These are phyloP conservation scores for Bonia amplexicaulis DNA, from an alignment of 176 grass and related monocot species.

Conservation along the genomic window DNA sequence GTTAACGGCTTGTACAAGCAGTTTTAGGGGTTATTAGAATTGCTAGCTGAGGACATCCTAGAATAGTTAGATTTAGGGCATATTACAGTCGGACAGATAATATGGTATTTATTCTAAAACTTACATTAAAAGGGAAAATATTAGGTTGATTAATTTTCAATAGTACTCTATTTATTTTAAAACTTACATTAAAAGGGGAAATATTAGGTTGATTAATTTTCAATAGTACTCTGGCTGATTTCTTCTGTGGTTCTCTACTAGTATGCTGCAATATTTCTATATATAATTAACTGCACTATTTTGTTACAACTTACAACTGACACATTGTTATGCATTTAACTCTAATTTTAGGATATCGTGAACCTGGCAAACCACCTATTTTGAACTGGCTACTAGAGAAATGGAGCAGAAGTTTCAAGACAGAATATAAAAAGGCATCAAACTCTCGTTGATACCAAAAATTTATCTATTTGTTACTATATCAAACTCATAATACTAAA, in stretches of 20 bases:
- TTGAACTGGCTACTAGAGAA: not conserved
- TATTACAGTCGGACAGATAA: not conserved
- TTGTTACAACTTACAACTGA: not conserved
- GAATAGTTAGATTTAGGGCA: not conserved
- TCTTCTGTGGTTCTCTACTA: not conserved
- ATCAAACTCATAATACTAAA: not conserved
- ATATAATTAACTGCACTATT: not conserved
- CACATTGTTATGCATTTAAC: not conserved
- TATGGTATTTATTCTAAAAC: not conserved
- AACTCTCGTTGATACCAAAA: not conserved
- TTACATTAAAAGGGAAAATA: not conserved
- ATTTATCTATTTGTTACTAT: not conserved
- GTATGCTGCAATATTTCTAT: not conserved
- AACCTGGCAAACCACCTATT: not conserved
- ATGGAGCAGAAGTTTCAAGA: not conserved
- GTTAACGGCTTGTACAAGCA: not conserved
- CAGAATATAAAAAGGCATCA: not conserved
- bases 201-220: not conserved
- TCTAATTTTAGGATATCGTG: not conserved
- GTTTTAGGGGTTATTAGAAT: not conserved
- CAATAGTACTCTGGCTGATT: not conserved
- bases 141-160: not conserved
- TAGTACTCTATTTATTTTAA: not conserved
- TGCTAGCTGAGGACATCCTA: not conserved
- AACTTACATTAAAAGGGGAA: not conserved